These are phyloP conservation scores for Penicillium digitatum DNA, from an alignment of 2,329 filamentous ascomycete genomes.

Conservation along the genomic window DNA sequence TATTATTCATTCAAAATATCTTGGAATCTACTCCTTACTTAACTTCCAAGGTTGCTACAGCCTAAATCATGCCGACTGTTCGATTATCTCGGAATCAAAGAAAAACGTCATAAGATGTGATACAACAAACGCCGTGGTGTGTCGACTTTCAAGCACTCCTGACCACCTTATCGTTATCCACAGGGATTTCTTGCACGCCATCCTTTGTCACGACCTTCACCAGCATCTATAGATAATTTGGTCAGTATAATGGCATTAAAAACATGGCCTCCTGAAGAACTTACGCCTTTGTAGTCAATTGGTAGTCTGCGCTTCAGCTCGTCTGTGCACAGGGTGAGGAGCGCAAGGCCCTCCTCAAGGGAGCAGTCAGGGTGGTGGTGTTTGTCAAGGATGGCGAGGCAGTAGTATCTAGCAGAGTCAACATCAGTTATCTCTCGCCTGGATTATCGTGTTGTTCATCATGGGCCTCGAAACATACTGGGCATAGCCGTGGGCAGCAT, in stretches of 20 bases:
- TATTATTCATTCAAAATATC: background rate
- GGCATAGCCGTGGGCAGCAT: slow-evolving; percentile 96
- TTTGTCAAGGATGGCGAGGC: slow-evolving; percentile 94
- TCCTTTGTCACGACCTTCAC: slow-evolving; percentile 96
- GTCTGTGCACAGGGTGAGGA: slow-evolving; percentile 90
- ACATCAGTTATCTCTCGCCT: slow-evolving; percentile 4
- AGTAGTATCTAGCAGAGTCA: slow-evolving; percentile 72
- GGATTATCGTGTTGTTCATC: background rate
- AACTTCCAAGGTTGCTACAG: slow-evolving; percentile 1
- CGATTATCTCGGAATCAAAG: slow-evolving; percentile 30
- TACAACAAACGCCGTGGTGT: slow-evolving; percentile 28
- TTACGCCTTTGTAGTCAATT: slow-evolving; percentile 96
- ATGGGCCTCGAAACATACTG: slow-evolving; percentile 59
- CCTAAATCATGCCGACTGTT: slow-evolving; percentile 17
- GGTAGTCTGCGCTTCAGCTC: slow-evolving; percentile 95
- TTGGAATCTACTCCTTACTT: slow-evolving; percentile 1
- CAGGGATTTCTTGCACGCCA: slow-evolving; percentile 78
- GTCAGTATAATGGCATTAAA: slow-evolving; percentile 7
- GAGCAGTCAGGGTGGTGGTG: slow-evolving; percentile 94
- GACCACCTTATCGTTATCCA: slow-evolving; percentile 69
- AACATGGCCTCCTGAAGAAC: slow-evolving; percentile 29
- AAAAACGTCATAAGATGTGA: slow-evolving; percentile 29
- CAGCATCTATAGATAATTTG: slow-evolving; percentile 34
- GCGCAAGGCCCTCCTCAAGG: slow-evolving; percentile 83
- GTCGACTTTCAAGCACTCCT: slow-evolving; percentile 43